Evolutionary conservation across 2,329 filamentous ascomycete genomes (phyloP).

Genomic region (Eutypella sp.): DNA sequence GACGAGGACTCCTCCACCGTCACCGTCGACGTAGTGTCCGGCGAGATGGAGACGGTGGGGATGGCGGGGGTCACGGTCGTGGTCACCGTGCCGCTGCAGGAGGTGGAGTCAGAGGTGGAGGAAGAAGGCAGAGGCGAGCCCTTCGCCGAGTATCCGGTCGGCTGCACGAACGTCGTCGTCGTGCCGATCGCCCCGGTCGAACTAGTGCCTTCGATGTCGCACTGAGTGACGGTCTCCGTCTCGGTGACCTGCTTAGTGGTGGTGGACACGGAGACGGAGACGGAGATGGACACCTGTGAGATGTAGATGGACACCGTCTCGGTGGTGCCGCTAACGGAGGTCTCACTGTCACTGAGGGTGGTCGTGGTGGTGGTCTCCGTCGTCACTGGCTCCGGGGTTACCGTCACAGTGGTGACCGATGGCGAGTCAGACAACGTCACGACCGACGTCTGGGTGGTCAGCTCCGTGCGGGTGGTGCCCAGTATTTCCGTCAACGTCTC

Average conservation of each 20-base stretch:
- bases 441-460: too few relatives aligned
- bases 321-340: too few relatives aligned
- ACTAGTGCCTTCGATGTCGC: too few relatives aligned
- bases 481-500: constrained; percentile 2
- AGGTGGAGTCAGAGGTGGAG: too few relatives aligned
- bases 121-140: too few relatives aligned
- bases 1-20: not conserved
- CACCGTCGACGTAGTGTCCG: constrained; percentile 1
- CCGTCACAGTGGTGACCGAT: not conserved
- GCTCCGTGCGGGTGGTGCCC: not conserved
- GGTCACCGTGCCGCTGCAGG: too few relatives aligned
- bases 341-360: not conserved
- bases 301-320: constrained; percentile 2
- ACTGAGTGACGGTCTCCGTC: too few relatives aligned
- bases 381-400: not conserved
- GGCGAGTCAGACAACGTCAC: too few relatives aligned
- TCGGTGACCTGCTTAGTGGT: too few relatives aligned
- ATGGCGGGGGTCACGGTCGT: not conserved
- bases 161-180: too few relatives aligned
- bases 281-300: not conserved
- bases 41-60: constrained; percentile 2
- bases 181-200: too few relatives aligned
- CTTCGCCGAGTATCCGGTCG: too few relatives aligned
- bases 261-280: not conserved
- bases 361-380: not conserved